Conservation (phyloP, 1,139 yeast species). For the Debaryomycetaceae sp. region DNA sequence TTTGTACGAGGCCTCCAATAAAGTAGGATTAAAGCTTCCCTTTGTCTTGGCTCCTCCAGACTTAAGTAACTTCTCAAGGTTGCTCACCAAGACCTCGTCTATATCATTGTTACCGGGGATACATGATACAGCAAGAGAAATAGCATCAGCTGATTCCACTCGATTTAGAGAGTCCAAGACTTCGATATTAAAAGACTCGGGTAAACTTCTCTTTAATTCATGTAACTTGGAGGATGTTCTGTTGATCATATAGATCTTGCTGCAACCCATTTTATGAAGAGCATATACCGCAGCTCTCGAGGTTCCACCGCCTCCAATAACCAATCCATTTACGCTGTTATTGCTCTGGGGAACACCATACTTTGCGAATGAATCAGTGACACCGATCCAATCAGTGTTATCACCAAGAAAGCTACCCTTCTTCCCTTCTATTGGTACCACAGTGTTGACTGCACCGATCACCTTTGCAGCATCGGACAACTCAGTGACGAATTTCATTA, state of each 20-base stretch:
- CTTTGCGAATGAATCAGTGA: constrained; percentile 60
- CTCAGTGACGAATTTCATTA: constrained; percentile 61
- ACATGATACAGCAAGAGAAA: constrained; percentile 74
- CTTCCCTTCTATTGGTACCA: constrained; percentile 50
- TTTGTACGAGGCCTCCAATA: constrained; percentile 91
- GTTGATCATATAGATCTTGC: constrained; percentile 72
- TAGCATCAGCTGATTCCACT: constrained; percentile 37
- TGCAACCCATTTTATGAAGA: constrained; percentile 72
- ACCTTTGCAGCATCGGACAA: constrained; percentile 67
- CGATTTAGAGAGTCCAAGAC: constrained; percentile 51
- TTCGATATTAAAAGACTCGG: constrained; percentile 55
- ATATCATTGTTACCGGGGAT: constrained; percentile 84
- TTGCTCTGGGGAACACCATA: constrained; percentile 55
- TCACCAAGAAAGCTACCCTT: constrained; percentile 66
- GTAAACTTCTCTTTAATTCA: constrained; percentile 60
- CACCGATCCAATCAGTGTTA: constrained; percentile 96
- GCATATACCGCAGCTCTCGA: constrained; percentile 95
- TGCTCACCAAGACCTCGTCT: constrained; percentile 48
- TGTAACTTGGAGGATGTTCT: constrained; percentile 68
- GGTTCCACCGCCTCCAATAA: constrained; percentile 97
- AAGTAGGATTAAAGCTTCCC: constrained; percentile 45
- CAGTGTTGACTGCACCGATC: constrained; percentile 94
- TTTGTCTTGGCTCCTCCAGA: constrained; percentile 25
- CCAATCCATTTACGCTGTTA: constrained; percentile 27
- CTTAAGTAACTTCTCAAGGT: constrained; percentile 46